phyloP scores from a whole-genome alignment of 805 yeast genomes.

The Saccharomycopsis guyanensis region DNA sequence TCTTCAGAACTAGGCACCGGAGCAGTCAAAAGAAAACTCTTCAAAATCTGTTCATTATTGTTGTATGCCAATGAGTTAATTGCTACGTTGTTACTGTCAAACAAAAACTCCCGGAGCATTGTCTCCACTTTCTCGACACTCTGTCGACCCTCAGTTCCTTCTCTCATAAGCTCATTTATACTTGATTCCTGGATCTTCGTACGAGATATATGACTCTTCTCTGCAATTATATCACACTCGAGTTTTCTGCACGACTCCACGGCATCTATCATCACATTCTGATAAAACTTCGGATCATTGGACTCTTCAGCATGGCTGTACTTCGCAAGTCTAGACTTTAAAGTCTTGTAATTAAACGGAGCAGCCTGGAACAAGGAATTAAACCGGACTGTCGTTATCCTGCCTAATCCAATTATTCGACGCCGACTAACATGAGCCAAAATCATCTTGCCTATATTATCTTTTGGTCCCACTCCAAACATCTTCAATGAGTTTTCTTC shows the following conservation, averaged over 20 bases:
- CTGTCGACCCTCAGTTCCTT: background rate
- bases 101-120: constrained; percentile 9
- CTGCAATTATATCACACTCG: background rate
- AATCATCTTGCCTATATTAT: too few relatives aligned
- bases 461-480: too few relatives aligned
- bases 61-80: background rate
- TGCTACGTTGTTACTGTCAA: constrained; percentile 3
- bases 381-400: background rate
- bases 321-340: constrained; percentile 8
- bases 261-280: constrained; percentile 9
- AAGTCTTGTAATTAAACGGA: constrained; percentile 13
- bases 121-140: background rate
- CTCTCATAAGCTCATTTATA: background rate
- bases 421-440: background rate
- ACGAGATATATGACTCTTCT: background rate
- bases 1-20: constrained; percentile 17
- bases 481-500: too few relatives aligned
- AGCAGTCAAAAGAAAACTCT: constrained; percentile 11
- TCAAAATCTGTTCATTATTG: constrained; percentile 7
- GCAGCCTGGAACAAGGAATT: constrained; percentile 7
- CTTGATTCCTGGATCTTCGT: background rate
- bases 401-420: background rate
- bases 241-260: constrained; percentile 12
- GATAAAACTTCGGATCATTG: constrained; percentile 2
- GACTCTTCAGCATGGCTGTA: background rate